Conservation (phyloP, 2,329 filamentous ascomycete genomes). For the Aspergillus chevalieri region DNA sequence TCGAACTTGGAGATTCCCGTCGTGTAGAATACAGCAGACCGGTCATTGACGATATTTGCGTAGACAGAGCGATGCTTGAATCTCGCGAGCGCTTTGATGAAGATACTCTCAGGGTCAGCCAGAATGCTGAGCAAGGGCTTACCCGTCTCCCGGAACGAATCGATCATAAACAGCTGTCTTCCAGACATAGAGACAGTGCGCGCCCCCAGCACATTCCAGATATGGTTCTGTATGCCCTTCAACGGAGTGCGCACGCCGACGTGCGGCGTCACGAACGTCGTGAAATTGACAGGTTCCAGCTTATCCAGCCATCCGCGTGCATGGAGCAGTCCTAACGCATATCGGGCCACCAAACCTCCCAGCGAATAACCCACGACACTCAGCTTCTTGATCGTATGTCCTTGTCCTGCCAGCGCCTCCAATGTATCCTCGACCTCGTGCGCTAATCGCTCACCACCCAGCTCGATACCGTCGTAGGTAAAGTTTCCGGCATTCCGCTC, state of each 20-base stretch:
- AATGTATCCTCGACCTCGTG: slow-evolving; percentile 58
- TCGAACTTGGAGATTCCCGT: slow-evolving; percentile 70
- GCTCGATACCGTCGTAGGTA: slow-evolving; percentile 62
- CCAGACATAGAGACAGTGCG: slow-evolving; percentile 77
- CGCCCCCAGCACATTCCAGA: slow-evolving; percentile 80
- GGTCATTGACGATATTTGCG: slow-evolving; percentile 80
- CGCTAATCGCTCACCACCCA: slow-evolving; percentile 61
- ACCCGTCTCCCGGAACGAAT: slow-evolving; percentile 77
- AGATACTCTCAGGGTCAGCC: slow-evolving; percentile 77
- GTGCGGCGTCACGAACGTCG: slow-evolving; percentile 82
- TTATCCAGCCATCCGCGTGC: slow-evolving; percentile 73
- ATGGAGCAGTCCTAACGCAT: slow-evolving; percentile 76
- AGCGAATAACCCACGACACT: slow-evolving; percentile 87
- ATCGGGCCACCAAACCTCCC: slow-evolving; percentile 78
- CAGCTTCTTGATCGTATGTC: slow-evolving; percentile 69
- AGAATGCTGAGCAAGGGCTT: slow-evolving; percentile 73
- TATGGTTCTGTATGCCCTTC: slow-evolving; percentile 58
- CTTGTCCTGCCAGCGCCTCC: slow-evolving; percentile 49
- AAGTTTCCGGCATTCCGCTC: slow-evolving; percentile 53
- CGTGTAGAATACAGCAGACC: slow-evolving; percentile 76
- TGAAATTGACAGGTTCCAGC: slow-evolving; percentile 85
- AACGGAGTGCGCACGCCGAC: slow-evolving; percentile 67
- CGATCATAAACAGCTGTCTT: slow-evolving; percentile 78
- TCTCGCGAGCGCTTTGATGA: slow-evolving; percentile 68
- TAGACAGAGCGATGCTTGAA: slow-evolving; percentile 78